A percentile compares a stretch with the other conserved stretches of the same genome.
These are phyloP conservation scores for Reticulascus tulasneorum DNA, from an alignment of 2,329 filamentous ascomycete genomes.

Conservation along the genomic window DNA sequence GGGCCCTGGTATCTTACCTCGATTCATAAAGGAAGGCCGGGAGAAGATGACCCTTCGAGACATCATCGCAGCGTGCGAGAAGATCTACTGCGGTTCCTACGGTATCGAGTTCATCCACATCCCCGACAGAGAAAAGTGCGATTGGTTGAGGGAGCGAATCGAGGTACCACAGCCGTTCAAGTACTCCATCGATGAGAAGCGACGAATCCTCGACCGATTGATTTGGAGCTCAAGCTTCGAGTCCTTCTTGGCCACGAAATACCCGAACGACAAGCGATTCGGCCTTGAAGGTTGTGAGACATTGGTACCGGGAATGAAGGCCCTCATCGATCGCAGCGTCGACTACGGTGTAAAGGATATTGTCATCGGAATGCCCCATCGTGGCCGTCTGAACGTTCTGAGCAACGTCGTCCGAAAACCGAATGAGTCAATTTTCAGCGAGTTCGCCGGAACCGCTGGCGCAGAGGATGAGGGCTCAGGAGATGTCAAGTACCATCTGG, in stretches of 20 bases:
- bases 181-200: conserved; percentile 97
- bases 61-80: conserved; percentile 89
- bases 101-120: conserved; percentile 99
- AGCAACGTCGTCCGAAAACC: conserved; percentile 98
- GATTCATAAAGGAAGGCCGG: conserved; percentile 82
- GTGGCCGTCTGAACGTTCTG: conserved; percentile 94
- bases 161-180: conserved; percentile 95
- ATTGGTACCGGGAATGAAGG: conserved; percentile 98
- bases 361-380: conserved; percentile 98
- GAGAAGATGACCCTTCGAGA: conserved; percentile 97
- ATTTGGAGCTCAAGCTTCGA: conserved; percentile 99
- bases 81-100: conserved; percentile 95
- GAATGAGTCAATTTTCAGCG: conserved; percentile 99
- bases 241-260: conserved; percentile 91
- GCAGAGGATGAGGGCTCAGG: conserved; percentile 94
- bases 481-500: conserved; percentile 98
- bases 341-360: conserved; percentile 99
- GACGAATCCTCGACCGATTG: conserved; percentile 90
- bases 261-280: conserved; percentile 99
- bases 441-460: conserved; percentile 85
- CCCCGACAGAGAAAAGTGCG: conserved; percentile 92
- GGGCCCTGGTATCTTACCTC: conserved; percentile 89
- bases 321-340: conserved; percentile 94
- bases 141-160: conserved; percentile 93
- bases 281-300: conserved; percentile 97